Evolutionary conservation across 768 basidiomycete species (phyloP).

Genomic region (Xerocomus brunneocitrinus): DNA sequence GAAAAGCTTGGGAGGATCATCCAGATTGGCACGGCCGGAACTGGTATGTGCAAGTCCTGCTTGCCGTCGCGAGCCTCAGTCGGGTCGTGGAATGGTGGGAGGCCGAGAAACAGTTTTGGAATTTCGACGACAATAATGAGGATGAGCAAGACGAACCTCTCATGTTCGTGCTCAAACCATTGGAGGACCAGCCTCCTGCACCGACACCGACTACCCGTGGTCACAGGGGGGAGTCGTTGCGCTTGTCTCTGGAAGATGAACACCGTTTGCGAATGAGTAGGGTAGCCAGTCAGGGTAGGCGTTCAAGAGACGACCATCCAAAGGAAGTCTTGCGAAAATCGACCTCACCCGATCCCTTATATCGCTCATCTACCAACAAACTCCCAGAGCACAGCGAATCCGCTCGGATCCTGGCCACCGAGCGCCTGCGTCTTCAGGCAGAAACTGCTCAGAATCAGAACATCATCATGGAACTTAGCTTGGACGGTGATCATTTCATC

Average conservation of each 20-base stretch:
- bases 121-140: slow-evolving; percentile 89
- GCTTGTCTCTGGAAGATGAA: slow-evolving; percentile 30
- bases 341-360: slow-evolving; percentile 33
- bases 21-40: slow-evolving; percentile 96
- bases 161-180: slow-evolving; percentile 89
- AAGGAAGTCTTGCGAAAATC: slow-evolving; percentile 43
- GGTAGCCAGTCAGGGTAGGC: slow-evolving; percentile 48
- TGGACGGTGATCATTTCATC: slow-evolving; percentile 91
- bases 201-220: slow-evolving; percentile 37
- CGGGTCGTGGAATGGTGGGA: slow-evolving; percentile 99
- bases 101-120: slow-evolving; percentile 99
- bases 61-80: slow-evolving; percentile 92
- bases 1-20: slow-evolving; percentile 95
- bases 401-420: slow-evolving; percentile 80
- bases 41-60: slow-evolving; percentile 96
- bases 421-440: slow-evolving; percentile 83
- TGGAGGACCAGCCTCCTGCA: slow-evolving; percentile 49
- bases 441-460: slow-evolving; percentile 96
- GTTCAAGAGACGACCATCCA: slow-evolving; percentile 54
- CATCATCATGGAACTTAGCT: slow-evolving; percentile 89
- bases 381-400: slow-evolving; percentile 62
- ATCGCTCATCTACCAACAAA: slow-evolving; percentile 38
- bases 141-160: slow-evolving; percentile 89
- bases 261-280: slow-evolving; percentile 44
- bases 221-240: slow-evolving; percentile 37